These are phyloP conservation scores for Crithidia expoeki DNA, from an alignment of 208 protist species.

Conservation along the genomic window DNA sequence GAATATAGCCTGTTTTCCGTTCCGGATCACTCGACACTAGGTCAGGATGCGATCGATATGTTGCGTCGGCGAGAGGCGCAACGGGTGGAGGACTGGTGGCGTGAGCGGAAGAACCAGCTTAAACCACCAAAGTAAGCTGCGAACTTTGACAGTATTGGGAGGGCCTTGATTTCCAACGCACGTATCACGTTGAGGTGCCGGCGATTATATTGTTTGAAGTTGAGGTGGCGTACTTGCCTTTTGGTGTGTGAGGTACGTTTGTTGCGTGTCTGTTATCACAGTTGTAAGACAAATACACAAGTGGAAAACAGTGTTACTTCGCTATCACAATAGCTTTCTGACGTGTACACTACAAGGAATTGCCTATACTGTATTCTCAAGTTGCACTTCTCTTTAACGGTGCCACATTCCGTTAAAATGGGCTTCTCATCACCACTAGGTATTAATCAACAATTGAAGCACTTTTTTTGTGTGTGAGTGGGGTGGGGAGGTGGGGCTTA, in stretches of 20 bases:
- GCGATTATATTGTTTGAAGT: background rate
- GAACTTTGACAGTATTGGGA: background rate
- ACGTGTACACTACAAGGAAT: too few relatives aligned
- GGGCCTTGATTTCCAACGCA: too few relatives aligned
- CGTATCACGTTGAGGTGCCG: too few relatives aligned
- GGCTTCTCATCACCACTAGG: too few relatives aligned
- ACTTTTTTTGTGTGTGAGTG: too few relatives aligned
- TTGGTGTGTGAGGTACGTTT: background rate
- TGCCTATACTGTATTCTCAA: too few relatives aligned
- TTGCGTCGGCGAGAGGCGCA: slow-evolving; percentile 72
- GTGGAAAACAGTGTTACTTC: too few relatives aligned
- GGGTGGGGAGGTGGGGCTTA: too few relatives aligned
- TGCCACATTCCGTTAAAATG: too few relatives aligned
- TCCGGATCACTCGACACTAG: slow-evolving; percentile 68
- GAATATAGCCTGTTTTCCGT: slow-evolving; percentile 85
- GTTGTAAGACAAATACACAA: background rate
- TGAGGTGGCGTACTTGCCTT: background rate
- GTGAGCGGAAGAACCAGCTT: slow-evolving; percentile 65
- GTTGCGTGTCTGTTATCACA: slow-evolving; percentile 10
- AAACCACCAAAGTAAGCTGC: slow-evolving; percentile 60
- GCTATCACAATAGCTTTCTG: too few relatives aligned
- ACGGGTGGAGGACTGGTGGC: slow-evolving; percentile 79
- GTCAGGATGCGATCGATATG: slow-evolving; percentile 83
- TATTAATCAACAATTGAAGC: too few relatives aligned
- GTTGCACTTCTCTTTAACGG: too few relatives aligned